These are phyloP conservation scores for Aspergillus conjunctus DNA, from an alignment of 495 filamentous ascomycete species.

Conservation along the genomic window DNA sequence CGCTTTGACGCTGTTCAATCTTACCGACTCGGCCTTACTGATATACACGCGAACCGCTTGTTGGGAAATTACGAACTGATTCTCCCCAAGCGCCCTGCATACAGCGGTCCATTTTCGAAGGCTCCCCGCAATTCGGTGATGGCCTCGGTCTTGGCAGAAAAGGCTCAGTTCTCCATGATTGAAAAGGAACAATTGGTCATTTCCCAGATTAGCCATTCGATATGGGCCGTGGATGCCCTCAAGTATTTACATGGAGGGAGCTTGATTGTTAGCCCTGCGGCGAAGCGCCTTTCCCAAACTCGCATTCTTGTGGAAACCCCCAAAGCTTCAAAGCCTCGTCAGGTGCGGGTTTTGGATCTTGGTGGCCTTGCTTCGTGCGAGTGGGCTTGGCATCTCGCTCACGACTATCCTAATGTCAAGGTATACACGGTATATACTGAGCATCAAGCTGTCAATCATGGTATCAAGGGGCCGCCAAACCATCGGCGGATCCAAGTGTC, in stretches of 20 bases:
- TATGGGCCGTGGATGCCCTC: conserved; percentile 80
- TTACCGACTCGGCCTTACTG: conserved; percentile 65
- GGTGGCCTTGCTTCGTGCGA: conserved; percentile 83
- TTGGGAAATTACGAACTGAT: conserved; percentile 72
- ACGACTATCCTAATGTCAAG: conserved; percentile 78
- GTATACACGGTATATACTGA: conserved; percentile 84
- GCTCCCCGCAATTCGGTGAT: conserved; percentile 55
- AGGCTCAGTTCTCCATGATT: conserved; percentile 52
- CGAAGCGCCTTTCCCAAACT: conserved; percentile 53
- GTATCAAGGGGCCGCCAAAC: conserved; percentile 80
- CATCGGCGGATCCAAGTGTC: conserved; percentile 78
- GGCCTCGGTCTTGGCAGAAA: conserved; percentile 43
- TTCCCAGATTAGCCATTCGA: conserved; percentile 69
- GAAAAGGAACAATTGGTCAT: conserved; percentile 82
- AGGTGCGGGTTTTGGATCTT: conserved; percentile 76
- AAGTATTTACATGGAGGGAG: conserved; percentile 78
- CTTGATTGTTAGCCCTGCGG: conserved; percentile 75
- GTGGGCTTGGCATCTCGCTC: conserved; percentile 93
- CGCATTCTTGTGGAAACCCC: conserved; percentile 12
- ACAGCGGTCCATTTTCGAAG: conserved; percentile 55
- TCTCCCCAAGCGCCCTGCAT: conserved; percentile 47
- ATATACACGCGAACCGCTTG: conserved; percentile 69
- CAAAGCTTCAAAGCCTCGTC: conserved; percentile 22
- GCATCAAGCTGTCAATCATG: conserved; percentile 65
- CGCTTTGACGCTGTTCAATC: conserved; percentile 90